Conservation (phyloP, 2,329 filamentous ascomycete genomes). For the Curvularia hawaiiensis region DNA sequence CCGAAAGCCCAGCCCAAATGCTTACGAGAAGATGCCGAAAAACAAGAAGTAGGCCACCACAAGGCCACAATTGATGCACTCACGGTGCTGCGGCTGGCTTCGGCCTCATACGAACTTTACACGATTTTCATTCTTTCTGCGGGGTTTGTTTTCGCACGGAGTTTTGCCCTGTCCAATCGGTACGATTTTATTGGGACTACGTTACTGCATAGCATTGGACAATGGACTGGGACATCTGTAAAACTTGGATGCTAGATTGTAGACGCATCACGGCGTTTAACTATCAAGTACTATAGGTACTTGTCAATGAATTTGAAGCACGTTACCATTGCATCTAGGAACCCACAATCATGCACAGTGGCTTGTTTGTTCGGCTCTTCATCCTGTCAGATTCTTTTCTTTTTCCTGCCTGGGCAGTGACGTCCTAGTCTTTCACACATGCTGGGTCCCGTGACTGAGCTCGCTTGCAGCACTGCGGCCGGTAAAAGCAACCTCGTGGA, state of each 20-base stretch:
- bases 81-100: constrained; percentile 3
- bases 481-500: constrained; percentile 10
- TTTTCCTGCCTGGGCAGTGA: background rate
- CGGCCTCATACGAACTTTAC: constrained; percentile 15
- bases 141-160: constrained; percentile 14
- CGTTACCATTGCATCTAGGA: constrained; percentile 5
- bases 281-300: background rate
- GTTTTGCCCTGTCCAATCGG: constrained; percentile 14
- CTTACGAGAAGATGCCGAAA: constrained; percentile 77
- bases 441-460: background rate
- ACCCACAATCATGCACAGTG: background rate
- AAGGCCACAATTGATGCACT: constrained; percentile 6
- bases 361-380: background rate
- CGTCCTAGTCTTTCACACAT: background rate
- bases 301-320: background rate
- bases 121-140: constrained; percentile 13
- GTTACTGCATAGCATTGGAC: constrained; percentile 23
- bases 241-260: constrained; percentile 24
- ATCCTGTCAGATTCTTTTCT: background rate
- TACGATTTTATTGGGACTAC: constrained; percentile 9
- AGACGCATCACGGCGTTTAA: constrained; percentile 27
- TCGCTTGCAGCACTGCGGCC: constrained; percentile 10
- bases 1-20: constrained; percentile 73
- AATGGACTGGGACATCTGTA: constrained; percentile 6
- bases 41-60: constrained; percentile 38